These are phyloP conservation scores for Beauveria rudraprayagi DNA, from an alignment of 2,329 filamentous ascomycete species.

Conservation along the genomic window DNA sequence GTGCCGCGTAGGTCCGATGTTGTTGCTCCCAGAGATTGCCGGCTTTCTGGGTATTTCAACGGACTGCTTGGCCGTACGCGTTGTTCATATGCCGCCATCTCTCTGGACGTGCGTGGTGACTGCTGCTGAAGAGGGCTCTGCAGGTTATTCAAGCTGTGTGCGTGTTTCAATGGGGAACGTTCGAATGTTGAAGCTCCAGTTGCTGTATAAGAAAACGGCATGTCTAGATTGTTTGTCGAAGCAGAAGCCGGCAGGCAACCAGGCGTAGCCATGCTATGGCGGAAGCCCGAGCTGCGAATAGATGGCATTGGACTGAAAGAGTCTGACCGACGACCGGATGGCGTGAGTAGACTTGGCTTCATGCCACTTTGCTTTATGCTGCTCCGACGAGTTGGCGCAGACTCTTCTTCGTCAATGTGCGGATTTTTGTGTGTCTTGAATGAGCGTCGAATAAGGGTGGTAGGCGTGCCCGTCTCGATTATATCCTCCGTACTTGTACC, in stretches of 20 bases:
- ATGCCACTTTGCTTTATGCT: slow-evolving; percentile 31
- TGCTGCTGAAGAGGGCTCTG: slow-evolving; percentile 27
- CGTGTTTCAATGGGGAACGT: slow-evolving; percentile 76
- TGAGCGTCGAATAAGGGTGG: slow-evolving; percentile 59
- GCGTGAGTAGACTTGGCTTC: slow-evolving; percentile 37
- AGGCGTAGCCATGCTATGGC: slow-evolving; percentile 27
- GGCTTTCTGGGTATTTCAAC: slow-evolving; percentile 28
- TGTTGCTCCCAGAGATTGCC: slow-evolving; percentile 16
- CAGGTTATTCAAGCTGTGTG: slow-evolving; percentile 54
- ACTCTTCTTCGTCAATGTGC: slow-evolving; percentile 59
- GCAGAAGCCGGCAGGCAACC: slow-evolving; percentile 23
- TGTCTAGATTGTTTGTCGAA: slow-evolving; percentile 14
- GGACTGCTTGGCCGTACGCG: slow-evolving; percentile 33
- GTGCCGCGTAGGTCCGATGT: background rate
- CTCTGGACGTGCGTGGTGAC: slow-evolving; percentile 51
- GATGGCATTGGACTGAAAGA: slow-evolving; percentile 23
- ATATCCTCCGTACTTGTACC: slow-evolving; percentile 33
- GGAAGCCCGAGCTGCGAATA: slow-evolving; percentile 22
- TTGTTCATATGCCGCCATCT: slow-evolving; percentile 54
- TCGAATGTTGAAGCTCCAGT: slow-evolving; percentile 68
- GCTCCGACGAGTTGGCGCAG: slow-evolving; percentile 28
- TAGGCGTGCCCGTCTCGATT: slow-evolving; percentile 45
- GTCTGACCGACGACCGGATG: slow-evolving; percentile 29
- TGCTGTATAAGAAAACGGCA: slow-evolving; percentile 15
- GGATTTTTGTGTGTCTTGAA: slow-evolving; percentile 80